Conservation (phyloP, 1,284 basidiomycete genomes). For the Chalciporus piperatoides region DNA sequence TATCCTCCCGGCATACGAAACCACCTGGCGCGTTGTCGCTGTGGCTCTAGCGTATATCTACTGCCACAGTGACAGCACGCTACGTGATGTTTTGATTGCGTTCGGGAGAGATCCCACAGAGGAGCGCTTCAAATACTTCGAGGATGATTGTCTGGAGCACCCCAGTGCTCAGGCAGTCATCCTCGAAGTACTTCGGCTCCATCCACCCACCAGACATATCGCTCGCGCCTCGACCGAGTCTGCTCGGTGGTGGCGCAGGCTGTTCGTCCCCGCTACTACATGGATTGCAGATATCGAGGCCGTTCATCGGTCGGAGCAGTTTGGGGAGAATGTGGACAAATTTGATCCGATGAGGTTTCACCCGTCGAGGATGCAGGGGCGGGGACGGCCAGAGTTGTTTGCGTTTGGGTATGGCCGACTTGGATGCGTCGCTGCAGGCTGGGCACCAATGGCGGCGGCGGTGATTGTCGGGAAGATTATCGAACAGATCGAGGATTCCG, state of each 20-base stretch:
- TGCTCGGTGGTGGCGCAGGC: constrained; percentile 20
- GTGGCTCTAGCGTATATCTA: constrained; percentile 36
- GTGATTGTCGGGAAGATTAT: constrained; percentile 43
- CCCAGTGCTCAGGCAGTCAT: constrained; percentile 42
- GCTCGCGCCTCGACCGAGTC: constrained; percentile 23
- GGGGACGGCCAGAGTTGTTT: constrained; percentile 26
- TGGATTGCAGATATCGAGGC: constrained; percentile 43
- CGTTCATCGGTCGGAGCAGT: constrained; percentile 39
- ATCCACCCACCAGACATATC: constrained; percentile 54
- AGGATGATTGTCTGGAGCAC: constrained; percentile 12
- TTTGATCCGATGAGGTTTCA: constrained; percentile 46
- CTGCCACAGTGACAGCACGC: constrained; percentile 21
- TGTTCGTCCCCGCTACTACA: constrained; percentile 5
- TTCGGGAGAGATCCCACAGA: constrained; percentile 37
- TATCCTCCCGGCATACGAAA: constrained; percentile 57
- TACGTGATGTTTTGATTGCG: constrained; percentile 26
- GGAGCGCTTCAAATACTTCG: constrained; percentile 30
- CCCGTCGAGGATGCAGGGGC: constrained; percentile 21
- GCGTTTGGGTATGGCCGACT: constrained; percentile 48
- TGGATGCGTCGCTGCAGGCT: constrained; percentile 43
- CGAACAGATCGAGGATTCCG: constrained; percentile 25
- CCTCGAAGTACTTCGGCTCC: constrained; percentile 48
- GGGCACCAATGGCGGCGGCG: constrained; percentile 52
- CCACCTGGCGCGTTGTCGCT: constrained; percentile 58
- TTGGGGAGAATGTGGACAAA: constrained; percentile 35